Evolutionary conservation across 2,329 filamentous ascomycete species (phyloP), one percentile per base, ranked within the genome.

Genomic region (Phyllosticta capitalensis): DNA sequence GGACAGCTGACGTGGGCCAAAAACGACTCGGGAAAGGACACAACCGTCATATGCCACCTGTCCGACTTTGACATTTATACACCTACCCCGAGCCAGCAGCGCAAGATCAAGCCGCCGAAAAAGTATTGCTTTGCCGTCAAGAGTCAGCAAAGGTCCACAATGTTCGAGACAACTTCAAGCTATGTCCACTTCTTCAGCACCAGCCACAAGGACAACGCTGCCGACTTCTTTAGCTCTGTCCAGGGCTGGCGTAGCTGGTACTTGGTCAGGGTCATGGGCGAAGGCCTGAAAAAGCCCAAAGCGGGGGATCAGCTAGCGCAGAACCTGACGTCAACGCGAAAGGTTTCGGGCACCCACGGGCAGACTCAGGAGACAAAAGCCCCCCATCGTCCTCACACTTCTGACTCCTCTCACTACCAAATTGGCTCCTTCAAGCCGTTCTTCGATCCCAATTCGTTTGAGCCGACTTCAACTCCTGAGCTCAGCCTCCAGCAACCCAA

Each of bases 181-280:
- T 97, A 90, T 68, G 88, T 95, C 2, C 92, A 97, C 69, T 96
- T 92, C 74, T 95, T 97, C 75, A 87, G 84, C 61, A 90, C 88
- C 1, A 89, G 90, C 52, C 89, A 96, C 66, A 76, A 80, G 5
- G 71, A 76, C 1, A 72, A 85, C 0, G 89, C 89, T 0, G 79
- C 81, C n/a, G 75, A 77, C 14, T 96, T 92, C 74, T 85, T 88
- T 67, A 78, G 81, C 17, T 80, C 81, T 22, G 80, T 95, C 1
- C 90, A 96, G 63, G 76, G 76, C 48, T 96, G 92, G 92, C 83
- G 92, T 61, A 95, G 89, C 71, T 96, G 91, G 90, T 96, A 96
- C 68, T 75, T 96, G 7, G 87, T 90, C 51, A 86, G 89, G 65
- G 84, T 85, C 62, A 81, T 87, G 68, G 83, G 85, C 19, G 80